These are phyloP conservation scores for Lepidium aucheri DNA, from an alignment of 345 rosid genomes.

Conservation along the genomic window DNA sequence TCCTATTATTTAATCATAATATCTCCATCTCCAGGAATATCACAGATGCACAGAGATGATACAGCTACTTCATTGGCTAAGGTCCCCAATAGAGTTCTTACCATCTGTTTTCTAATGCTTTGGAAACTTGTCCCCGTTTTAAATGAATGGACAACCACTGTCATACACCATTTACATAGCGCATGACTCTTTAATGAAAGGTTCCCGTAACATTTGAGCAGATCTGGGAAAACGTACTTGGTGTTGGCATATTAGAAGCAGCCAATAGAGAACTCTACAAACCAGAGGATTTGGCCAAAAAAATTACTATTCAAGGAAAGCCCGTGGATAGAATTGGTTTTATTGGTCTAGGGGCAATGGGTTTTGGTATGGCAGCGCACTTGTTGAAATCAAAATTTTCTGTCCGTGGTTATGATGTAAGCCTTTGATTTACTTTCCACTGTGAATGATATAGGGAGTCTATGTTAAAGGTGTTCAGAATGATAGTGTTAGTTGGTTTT, in stretches of 20 bases:
- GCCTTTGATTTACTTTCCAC: conserved; percentile 11
- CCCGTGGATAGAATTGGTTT: conserved; percentile 64
- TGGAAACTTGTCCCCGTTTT: background rate
- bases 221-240: conserved; percentile 64
- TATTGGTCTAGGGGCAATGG: conserved; percentile 99
- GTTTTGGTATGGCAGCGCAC: conserved; percentile 94
- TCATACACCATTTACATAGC: background rate
- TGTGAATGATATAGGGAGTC: background rate
- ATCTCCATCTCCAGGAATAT: conserved; percentile 40
- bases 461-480: background rate
- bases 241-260: conserved; percentile 53
- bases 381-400: conserved; percentile 55
- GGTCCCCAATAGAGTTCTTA: conserved; percentile 33
- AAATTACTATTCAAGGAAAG: conserved; percentile 44
- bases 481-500: background rate
- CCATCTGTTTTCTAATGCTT: conserved; percentile 10
- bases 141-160: background rate
- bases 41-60: conserved; percentile 38
- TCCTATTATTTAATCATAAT: background rate
- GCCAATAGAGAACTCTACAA: conserved; percentile 56
- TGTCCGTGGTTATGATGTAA: conserved; percentile 87
- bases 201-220: conserved; percentile 21
- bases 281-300: conserved; percentile 64
- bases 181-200: conserved; percentile 4
- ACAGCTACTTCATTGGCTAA: conserved; percentile 42